phyloP scores from a whole-genome alignment of 352 stramenopile species.

The Globisporangium okanoganense region DNA sequence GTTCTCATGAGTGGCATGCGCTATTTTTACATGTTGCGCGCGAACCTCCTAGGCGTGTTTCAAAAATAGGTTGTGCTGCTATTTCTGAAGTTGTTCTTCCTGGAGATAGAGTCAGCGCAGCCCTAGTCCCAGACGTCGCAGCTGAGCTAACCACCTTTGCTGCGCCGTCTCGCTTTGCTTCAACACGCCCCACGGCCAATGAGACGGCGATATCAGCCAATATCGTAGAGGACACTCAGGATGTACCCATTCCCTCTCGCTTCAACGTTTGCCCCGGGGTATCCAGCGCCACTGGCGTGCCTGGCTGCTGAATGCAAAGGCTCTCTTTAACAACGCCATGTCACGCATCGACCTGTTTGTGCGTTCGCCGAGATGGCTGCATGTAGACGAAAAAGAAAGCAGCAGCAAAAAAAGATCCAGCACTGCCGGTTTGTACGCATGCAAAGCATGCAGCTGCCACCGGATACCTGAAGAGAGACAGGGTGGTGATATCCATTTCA shows the following conservation, averaged over 20 bases:
- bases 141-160: neutral
- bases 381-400: neutral
- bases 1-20: neutral
- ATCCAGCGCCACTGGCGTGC: neutral
- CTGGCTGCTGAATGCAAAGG: neutral
- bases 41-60: neutral
- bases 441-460: neutral
- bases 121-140: neutral
- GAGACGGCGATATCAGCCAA: neutral
- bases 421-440: neutral
- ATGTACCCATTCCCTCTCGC: neutral
- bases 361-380: neutral
- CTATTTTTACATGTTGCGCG: slow-evolving; percentile 2
- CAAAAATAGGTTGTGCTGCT: neutral
- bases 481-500: neutral
- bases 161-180: neutral
- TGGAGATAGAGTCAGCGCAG: too few relatives aligned
- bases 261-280: neutral
- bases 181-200: neutral
- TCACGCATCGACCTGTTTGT: neutral
- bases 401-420: neutral
- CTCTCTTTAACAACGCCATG: neutral
- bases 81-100: neutral
- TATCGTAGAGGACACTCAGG: neutral
- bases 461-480: neutral